Conservation (phyloP, 805 yeast species). For the Yamadazyma sp. region DNA sequence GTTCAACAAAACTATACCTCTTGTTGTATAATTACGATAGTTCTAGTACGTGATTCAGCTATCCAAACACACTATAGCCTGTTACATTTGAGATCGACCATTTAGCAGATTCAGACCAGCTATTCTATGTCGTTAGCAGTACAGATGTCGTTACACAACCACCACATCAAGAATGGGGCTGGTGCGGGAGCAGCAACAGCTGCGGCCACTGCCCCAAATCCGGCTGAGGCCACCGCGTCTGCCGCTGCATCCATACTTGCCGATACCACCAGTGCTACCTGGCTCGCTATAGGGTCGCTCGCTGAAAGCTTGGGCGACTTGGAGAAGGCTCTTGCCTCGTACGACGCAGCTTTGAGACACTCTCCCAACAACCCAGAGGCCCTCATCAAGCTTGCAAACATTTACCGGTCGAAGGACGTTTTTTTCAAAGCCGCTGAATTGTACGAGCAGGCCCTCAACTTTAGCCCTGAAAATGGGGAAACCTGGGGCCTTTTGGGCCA, state of each 20-base stretch:
- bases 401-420: slow-evolving; percentile 84
- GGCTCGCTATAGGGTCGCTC: slow-evolving; percentile 85
- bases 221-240: too few relatives aligned
- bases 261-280: slow-evolving; percentile 73
- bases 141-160: too few relatives aligned
- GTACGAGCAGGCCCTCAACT: slow-evolving; percentile 80
- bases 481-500: slow-evolving; percentile 97
- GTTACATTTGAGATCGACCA: too few relatives aligned
- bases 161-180: too few relatives aligned
- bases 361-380: slow-evolving; percentile 86
- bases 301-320: slow-evolving; percentile 89
- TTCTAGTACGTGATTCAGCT: too few relatives aligned
- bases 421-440: slow-evolving; percentile 93
- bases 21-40: too few relatives aligned
- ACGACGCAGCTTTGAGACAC: slow-evolving; percentile 83
- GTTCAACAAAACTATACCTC: too few relatives aligned
- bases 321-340: slow-evolving; percentile 85
- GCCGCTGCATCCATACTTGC: slow-evolving; percentile 20
- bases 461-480: slow-evolving; percentile 87
- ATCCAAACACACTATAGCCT: too few relatives aligned
- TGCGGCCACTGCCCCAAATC: too few relatives aligned
- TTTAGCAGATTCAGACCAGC: too few relatives aligned
- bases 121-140: too few relatives aligned
- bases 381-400: slow-evolving; percentile 79
- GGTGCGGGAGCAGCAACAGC: too few relatives aligned